Evolutionary conservation across 2,329 filamentous ascomycete species (phyloP), one percentile per base, ranked within the genome.

Genomic region (Scopulariopsis brevicaulis): DNA sequence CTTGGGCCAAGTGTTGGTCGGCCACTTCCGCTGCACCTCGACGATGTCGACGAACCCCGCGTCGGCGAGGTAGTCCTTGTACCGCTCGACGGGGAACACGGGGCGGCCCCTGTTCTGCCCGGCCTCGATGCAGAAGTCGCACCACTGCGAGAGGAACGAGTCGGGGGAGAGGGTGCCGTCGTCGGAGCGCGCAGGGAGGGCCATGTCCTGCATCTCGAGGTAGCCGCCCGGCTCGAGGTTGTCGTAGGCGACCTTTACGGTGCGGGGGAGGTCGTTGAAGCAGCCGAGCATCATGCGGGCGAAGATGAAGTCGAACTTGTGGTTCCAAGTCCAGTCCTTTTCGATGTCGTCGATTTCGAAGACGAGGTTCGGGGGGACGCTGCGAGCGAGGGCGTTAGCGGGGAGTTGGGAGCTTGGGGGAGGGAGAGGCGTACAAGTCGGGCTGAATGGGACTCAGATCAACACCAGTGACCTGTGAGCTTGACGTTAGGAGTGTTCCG

Each of bases 31-130:
- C 6, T 76, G 63, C 2, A 72, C 67, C 63, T 81, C 75, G 0
- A 67, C 67, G 0, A 84, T 74, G 57, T 82, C 73, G 52, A 72
- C 68, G 61, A 84, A 84, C 0, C 82, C 82, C 0, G 75, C 78
- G 14, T 77, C 75, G 3, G 69, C 66, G 63, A 83, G 71, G 57
- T 74, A 71, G 50, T 67, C 61, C 55, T 66, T 67, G 55, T 70
- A 71, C 1, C 58, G 52, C 0, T 63, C 62, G 0, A 65, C 67
- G 24, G 66, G 68, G 37, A 65, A 61, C 11, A 67, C 63, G 1
- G 66, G 62, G 1, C 71, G 67, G 0, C 67, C 66, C 10, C 72
- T 61, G 2, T 66, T 64, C 2, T 55, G 60, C 2, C 67, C 67
- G 2, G 67, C 65, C 53, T 72, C 62, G 0, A 70, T 59, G 52